A percentile compares a stretch with the other conserved stretches of the same genome.
Conservation (phyloP, 345 rosid genomes). For the Corymbia maculata region DNA sequence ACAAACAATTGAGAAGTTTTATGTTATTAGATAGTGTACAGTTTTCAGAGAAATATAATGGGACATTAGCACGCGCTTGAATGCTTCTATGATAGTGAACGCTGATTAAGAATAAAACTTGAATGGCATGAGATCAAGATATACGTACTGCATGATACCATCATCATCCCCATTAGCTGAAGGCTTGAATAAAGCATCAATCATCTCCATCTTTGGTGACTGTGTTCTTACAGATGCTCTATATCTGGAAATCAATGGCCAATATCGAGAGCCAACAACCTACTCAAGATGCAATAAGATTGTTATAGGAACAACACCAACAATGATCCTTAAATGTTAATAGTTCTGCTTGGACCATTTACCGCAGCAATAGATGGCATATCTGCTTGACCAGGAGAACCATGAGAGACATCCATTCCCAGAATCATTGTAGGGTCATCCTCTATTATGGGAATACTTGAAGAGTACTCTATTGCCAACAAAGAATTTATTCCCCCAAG, state of each 20-base stretch:
- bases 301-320: background rate
- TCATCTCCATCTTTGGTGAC: slow-evolving; percentile 73
- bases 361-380: slow-evolving; percentile 82
- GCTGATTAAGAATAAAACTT: background rate
- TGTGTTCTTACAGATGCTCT: slow-evolving; percentile 82
- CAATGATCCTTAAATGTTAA: background rate
- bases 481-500: slow-evolving; percentile 92
- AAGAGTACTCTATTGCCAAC: slow-evolving; percentile 47
- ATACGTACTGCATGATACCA: slow-evolving; percentile 72
- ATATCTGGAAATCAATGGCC: slow-evolving; percentile 81
- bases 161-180: slow-evolving; percentile 38
- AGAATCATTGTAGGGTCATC: slow-evolving; percentile 76
- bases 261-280: slow-evolving; percentile 81
- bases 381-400: slow-evolving; percentile 71
- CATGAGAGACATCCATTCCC: slow-evolving; percentile 94
- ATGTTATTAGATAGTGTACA: background rate
- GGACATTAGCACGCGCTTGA: background rate
- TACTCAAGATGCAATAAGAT: slow-evolving; percentile 1
- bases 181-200: slow-evolving; percentile 74
- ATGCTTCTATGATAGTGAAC: background rate
- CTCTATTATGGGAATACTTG: slow-evolving; percentile 39
- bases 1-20: background rate
- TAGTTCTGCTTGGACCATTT: slow-evolving; percentile 6
- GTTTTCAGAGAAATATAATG: background rate
- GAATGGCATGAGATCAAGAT: background rate